A percentile compares a stretch with the other conserved stretches of the same genome.
phyloP scores from a whole-genome alignment of 1,284 basidiomycete species.

The Papiliotrema laurentii region DNA sequence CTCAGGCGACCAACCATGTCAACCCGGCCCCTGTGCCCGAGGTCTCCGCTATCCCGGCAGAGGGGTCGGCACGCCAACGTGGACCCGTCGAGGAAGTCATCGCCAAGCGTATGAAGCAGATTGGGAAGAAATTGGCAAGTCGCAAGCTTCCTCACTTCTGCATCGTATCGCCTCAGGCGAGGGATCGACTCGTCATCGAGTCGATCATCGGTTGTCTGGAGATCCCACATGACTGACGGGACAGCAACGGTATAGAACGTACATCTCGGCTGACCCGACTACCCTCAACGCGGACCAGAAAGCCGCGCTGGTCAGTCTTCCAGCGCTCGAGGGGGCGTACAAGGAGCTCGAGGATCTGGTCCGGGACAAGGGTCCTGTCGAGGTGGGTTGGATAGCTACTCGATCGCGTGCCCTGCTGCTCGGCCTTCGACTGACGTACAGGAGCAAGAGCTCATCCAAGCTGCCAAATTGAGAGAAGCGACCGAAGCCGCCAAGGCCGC shows the following conservation, averaged over 20 bases:
- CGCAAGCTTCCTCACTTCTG: background rate
- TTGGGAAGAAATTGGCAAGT: conserved; percentile 79
- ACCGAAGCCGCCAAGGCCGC: conserved; percentile 18
- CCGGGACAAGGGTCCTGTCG: conserved; percentile 57
- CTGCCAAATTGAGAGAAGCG: conserved; percentile 21
- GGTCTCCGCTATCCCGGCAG: background rate
- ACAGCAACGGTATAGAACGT: conserved; percentile 68
- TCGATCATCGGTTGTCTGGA: no score
- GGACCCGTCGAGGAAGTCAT: conserved; percentile 70
- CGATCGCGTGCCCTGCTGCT: background rate
- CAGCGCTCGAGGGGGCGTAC: conserved; percentile 65
- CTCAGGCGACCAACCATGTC: background rate
- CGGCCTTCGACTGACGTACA: background rate
- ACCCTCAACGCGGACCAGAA: conserved; percentile 81
- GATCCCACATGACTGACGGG: no score
- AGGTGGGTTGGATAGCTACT: conserved; percentile 62
- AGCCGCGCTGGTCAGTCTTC: conserved; percentile 62
- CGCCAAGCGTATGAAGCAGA: conserved; percentile 66
- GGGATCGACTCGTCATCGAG: no score
- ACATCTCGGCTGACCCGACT: conserved; percentile 60
- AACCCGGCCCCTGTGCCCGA: conserved; percentile 1
- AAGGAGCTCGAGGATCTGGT: conserved; percentile 77
- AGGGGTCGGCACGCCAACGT: conserved; percentile 9
- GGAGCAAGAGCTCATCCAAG: conserved; percentile 27
- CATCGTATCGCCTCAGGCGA: no score